Percentiles rank a stretch among this genome's conserved stretches.
Conservation (phyloP, 2,329 filamentous ascomycete species). For the Hirsutella thompsonii region DNA sequence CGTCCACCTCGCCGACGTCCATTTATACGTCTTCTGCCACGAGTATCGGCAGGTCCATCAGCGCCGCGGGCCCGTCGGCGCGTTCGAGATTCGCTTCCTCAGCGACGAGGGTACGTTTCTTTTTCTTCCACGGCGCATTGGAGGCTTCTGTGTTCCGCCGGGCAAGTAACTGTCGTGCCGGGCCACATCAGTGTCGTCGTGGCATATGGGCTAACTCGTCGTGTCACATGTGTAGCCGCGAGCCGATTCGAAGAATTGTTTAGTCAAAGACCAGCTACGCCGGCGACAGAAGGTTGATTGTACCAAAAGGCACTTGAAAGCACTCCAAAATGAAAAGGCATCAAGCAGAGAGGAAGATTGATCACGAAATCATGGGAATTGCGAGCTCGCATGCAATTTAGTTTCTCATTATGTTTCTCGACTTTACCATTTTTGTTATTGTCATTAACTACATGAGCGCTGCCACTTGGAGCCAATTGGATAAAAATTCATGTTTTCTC, state of each 20-base stretch:
- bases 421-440: neutral
- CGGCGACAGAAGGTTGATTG: neutral
- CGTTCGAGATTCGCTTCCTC: slow-evolving; percentile 39
- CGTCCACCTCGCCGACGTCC: slow-evolving; percentile 39
- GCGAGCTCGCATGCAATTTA: too few relatives aligned
- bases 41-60: slow-evolving; percentile 39
- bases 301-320: too few relatives aligned
- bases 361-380: too few relatives aligned
- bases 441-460: neutral
- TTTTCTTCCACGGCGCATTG: neutral
- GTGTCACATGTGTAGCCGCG: slow-evolving; percentile 17
- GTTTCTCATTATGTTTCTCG: too few relatives aligned
- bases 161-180: too few relatives aligned
- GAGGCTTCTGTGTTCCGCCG: too few relatives aligned
- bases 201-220: too few relatives aligned
- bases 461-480: too few relatives aligned
- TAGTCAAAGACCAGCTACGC: slow-evolving; percentile 6
- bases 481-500: too few relatives aligned
- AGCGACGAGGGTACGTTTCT: slow-evolving; percentile 22
- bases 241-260: slow-evolving; percentile 29
- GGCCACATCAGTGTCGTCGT: too few relatives aligned
- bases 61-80: slow-evolving; percentile 31
- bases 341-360: too few relatives aligned
- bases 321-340: too few relatives aligned
- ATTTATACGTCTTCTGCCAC: slow-evolving; percentile 47